Evolutionary conservation across 1,284 basidiomycete genomes (phyloP), one percentile per base, ranked within the genome.

Genomic region (Puccinia hordei): DNA sequence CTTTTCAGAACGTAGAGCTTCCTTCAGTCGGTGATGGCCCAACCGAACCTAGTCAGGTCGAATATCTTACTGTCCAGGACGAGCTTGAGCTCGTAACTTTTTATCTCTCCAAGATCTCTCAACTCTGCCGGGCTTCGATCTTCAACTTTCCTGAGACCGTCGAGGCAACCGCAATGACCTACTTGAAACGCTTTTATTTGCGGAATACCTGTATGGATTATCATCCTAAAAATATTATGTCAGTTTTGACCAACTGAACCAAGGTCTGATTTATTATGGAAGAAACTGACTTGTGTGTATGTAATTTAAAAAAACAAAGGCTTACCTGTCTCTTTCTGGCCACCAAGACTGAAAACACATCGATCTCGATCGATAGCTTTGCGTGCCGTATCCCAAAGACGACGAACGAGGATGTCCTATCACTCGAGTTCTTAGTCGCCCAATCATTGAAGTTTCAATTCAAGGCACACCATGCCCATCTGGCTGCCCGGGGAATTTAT

Each of bases 151-250:
- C 94, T 0, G 93, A 97, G 83, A 91, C 92, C 83, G 94, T 98
- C 2, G 94, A 96, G 85, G 92, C 94, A 0, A 98, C 95, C 0
- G 94, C 95, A 0, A 90, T 93, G 80, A 91, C 89, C 65, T 98
- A 95, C 85, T 88, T 99, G 82, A 99, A 99, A 85, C 89, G 97
- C 5, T 99, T 99, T 87, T 99, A 99, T 85, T 89, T 99, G 76
- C 92, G 93, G 86, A 99, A 99, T 85, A 98, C 95, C 0, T 94
- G 95, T 75, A 98, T 99, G 95, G 95, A 99, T 85, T 98, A 94
- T 90, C 97, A 99, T 87, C 97, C 96, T 0, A 97, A 97, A 87
- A 93, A 93, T 83, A 93, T 99, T 84, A 98, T 99, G 96, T 97
- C 85, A 74, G 92, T 19, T n/a, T n/a, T n/a, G 53, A n/a, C 19